Conservation (phyloP, 805 yeast genomes). For the Sugiyamaella lignohabitans region DNA sequence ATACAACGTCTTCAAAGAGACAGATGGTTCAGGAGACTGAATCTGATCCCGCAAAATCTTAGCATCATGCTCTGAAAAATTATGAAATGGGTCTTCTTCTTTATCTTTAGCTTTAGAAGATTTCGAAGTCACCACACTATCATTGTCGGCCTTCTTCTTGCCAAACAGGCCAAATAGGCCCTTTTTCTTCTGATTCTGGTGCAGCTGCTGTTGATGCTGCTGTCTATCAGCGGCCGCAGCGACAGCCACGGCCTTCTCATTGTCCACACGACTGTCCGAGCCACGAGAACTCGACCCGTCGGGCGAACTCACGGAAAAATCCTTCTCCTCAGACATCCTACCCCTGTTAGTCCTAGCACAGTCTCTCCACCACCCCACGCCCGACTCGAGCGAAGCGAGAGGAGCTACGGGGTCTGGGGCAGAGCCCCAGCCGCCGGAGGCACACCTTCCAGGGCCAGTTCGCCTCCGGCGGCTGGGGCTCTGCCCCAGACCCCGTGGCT, state of each 20-base stretch:
- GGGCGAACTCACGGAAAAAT: not conserved
- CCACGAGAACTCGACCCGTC: not conserved
- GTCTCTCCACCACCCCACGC: too few relatives aligned
- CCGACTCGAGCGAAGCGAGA: too few relatives aligned
- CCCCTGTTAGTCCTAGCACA: not conserved
- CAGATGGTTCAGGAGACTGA: conserved; percentile 17
- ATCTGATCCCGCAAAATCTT: conserved; percentile 32
- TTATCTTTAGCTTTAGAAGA: not conserved
- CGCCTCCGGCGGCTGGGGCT: too few relatives aligned
- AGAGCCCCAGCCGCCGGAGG: too few relatives aligned
- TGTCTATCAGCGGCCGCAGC: too few relatives aligned
- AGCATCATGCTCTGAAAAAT: conserved; percentile 29
- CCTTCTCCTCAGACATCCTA: not conserved
- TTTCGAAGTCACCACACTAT: not conserved
- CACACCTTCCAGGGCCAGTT: too few relatives aligned
- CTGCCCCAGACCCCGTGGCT: not conserved
- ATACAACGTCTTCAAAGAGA: conserved; percentile 29
- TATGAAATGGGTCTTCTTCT: conserved; percentile 26
- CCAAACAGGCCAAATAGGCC: not conserved
- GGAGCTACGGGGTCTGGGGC: too few relatives aligned
- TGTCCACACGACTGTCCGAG: not conserved
- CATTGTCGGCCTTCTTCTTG: conserved; percentile 1
- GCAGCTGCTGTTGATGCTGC: too few relatives aligned
- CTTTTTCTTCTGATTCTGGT: not conserved
- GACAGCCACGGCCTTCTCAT: not conserved